These are phyloP conservation scores for Xanthoconium separans DNA, from an alignment of 1,284 basidiomycete species.

Conservation along the genomic window DNA sequence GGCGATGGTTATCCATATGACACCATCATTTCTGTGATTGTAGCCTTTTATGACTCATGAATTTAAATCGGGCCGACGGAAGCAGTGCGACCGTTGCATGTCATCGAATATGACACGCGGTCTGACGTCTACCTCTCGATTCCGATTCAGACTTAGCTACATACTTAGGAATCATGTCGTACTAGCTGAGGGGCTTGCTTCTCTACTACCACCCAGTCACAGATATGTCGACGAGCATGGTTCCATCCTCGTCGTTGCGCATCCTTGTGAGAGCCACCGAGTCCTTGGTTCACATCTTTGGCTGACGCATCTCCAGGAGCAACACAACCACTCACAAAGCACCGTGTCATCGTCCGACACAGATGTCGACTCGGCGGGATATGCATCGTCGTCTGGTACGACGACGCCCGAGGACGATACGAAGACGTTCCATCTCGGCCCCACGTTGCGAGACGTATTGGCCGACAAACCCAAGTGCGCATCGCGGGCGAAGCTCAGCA, in stretches of 20 bases:
- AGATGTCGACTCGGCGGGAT: constrained; percentile 20
- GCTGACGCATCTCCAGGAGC: constrained; percentile 14
- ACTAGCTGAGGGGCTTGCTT: neutral
- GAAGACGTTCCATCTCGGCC: constrained; percentile 22
- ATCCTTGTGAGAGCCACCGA: constrained; percentile 12
- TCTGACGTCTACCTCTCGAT: constrained; percentile 2
- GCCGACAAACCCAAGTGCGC: constrained; percentile 4
- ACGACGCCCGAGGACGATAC: constrained; percentile 34
- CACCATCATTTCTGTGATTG: neutral
- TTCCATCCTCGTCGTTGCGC: constrained; percentile 15
- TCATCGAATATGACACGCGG: constrained; percentile 7
- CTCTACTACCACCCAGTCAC: neutral
- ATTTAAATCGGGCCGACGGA: constrained; percentile 6
- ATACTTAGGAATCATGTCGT: neutral
- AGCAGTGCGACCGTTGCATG: neutral
- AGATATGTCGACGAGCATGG: constrained; percentile 15
- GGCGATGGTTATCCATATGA: constrained; percentile 67
- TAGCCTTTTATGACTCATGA: neutral
- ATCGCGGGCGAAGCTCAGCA: constrained; percentile 5
- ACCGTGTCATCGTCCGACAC: constrained; percentile 27
- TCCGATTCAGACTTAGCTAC: constrained; percentile 9
- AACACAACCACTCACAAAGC: constrained; percentile 21
- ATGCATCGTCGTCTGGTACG: constrained; percentile 31
- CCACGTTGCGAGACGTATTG: constrained; percentile 7
- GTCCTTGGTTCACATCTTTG: neutral